Evolutionary conservation across 768 basidiomycete species (phyloP).

Genomic region (Tulasnella sp.): DNA sequence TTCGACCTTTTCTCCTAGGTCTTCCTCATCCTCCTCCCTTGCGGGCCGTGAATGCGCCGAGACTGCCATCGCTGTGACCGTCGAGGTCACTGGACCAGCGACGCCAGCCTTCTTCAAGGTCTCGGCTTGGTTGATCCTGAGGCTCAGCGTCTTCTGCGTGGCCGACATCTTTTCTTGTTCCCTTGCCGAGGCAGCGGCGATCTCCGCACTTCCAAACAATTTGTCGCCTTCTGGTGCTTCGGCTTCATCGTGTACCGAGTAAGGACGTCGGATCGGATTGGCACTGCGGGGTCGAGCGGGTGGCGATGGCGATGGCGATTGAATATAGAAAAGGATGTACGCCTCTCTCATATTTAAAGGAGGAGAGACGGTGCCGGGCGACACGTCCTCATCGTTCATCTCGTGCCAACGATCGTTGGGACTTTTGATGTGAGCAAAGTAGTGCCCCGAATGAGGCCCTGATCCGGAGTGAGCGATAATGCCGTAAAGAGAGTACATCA

Average conservation of each 20-base stretch:
- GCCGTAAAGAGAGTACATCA: conserved; percentile 77
- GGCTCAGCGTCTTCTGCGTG: neutral
- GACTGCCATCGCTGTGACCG: neutral
- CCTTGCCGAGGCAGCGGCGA: conserved; percentile 5
- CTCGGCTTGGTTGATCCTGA: conserved; percentile 4
- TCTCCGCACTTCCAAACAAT: neutral
- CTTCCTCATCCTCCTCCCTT: neutral
- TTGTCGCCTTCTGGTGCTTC: neutral
- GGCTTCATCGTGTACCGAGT: neutral
- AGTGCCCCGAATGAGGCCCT: conserved; percentile 93
- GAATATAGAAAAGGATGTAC: conserved; percentile 88
- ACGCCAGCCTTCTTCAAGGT: neutral
- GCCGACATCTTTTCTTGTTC: conserved; percentile 2
- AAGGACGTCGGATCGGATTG: neutral
- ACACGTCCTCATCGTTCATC: conserved; percentile 86
- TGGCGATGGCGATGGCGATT: conserved; percentile 18
- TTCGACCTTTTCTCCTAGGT: conserved; percentile 1
- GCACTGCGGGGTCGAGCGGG: neutral
- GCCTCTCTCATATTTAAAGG: conserved; percentile 66
- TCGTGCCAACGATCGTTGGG: conserved; percentile 67
- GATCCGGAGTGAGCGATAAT: conserved; percentile 88
- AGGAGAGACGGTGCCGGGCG: conserved; percentile 25
- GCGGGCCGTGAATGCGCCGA: neutral
- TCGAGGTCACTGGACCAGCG: neutral
- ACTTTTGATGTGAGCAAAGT: conserved; percentile 74